Conservation (phyloP, 2,329 filamentous ascomycete genomes). For the Cordyceps javanica region DNA sequence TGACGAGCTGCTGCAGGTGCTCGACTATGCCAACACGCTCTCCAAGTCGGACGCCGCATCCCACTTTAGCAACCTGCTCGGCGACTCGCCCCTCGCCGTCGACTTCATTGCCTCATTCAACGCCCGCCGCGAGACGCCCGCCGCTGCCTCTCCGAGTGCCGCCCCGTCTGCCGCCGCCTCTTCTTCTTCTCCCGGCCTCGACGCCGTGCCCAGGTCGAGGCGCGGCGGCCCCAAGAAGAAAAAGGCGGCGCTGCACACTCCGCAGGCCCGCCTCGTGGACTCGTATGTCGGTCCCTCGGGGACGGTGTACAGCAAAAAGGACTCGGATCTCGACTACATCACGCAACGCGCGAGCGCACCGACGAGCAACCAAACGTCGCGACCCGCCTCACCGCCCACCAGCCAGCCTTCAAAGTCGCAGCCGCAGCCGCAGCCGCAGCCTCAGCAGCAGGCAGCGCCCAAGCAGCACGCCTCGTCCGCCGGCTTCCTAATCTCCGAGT, state of each 20-base stretch:
- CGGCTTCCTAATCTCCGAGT: conserved; percentile 77
- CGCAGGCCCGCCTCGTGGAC: conserved; percentile 51
- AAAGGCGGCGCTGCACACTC: conserved; percentile 57
- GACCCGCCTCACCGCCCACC: conserved; percentile 27
- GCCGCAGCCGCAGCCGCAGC: conserved; percentile 10
- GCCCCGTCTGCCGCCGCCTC: conserved; percentile 17
- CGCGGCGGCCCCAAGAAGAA: conserved; percentile 47
- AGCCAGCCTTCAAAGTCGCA: conserved; percentile 14
- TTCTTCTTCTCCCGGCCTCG: conserved; percentile 21
- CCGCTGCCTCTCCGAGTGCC: conserved; percentile 17
- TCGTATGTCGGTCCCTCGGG: conserved; percentile 62
- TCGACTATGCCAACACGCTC: conserved; percentile 74
- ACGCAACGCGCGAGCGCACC: conserved; percentile 39
- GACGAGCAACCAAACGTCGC: conserved; percentile 30
- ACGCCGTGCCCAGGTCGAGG: conserved; percentile 43
- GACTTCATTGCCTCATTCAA: conserved; percentile 83
- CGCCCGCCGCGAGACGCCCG: conserved; percentile 45
- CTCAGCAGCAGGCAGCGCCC: conserved; percentile 30
- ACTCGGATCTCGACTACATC: conserved; percentile 67
- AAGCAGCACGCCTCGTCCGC: conserved; percentile 54
- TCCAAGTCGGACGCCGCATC: conserved; percentile 72
- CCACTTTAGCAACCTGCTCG: conserved; percentile 82
- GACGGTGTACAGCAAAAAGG: conserved; percentile 67
- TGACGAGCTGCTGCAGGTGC: conserved; percentile 73
- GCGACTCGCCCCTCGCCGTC: conserved; percentile 70